Base-by-base conservation (phyloP, 345 rosid species). In the Boechera retrofracta region DNA sequence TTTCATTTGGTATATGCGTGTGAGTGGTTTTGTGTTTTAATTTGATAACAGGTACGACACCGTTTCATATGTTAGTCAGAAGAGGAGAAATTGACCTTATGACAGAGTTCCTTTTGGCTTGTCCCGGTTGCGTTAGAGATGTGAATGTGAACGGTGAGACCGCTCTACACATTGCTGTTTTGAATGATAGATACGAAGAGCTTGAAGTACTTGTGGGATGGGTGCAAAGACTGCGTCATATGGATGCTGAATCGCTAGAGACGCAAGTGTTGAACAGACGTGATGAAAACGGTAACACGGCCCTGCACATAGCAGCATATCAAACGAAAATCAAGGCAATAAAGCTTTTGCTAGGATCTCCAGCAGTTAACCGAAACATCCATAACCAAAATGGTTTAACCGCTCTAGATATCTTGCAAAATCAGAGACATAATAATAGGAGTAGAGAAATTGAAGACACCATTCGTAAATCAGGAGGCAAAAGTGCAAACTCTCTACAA, bases 201-300 rank as follows among this genome's bases (percentile, higher is more conserved):
- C 77, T 72, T 9, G 42, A 75, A 28, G 35, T 72, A 38, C 58
- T 82, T 16, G 2, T 56, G 1, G 69, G 85, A 33, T 82, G 80
- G 63, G 45, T 77, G 26, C 78, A 42, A 15, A 71, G 64, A 41
- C 32, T 49, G 6, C 24, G 15, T 33, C 36, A 68, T 5, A 35
- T 4, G 21, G 31, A 68, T 15, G 71, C 72, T 0, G 36, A 49
- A 28, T 15, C 62, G 0, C 13, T 55, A 9, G 78, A 51, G 58
- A 48, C 26, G 13, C 77, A 77, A 8, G 21, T 68, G 1, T 7
- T 77, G 52, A 77, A 83, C 66, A 48, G 16, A 69, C 78, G 70
- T 47, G 73, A 78, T 6, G 73, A 72, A 31, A 71, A 80, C 26
- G 78, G 79, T 15, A 75, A 78, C 76, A 81, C 84, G 2, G 67